Conservation (phyloP, 805 yeast genomes). For the Metschnikowia proteae region DNA sequence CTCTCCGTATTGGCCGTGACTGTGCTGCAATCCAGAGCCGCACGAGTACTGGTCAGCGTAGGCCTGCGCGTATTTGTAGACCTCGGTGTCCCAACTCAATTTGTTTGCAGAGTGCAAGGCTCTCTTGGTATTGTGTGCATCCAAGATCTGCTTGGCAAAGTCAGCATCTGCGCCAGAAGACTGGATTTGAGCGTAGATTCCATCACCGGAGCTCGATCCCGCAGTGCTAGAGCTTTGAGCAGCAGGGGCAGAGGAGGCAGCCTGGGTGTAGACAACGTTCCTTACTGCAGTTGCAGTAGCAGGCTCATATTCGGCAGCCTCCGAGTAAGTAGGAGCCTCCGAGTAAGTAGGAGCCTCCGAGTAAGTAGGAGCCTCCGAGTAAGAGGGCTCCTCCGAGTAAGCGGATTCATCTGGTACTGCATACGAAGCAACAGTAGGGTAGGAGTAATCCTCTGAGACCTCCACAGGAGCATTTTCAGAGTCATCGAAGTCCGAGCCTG, state of each 20-base stretch:
- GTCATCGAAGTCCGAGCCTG: no score
- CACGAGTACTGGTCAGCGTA: conserved; percentile 47
- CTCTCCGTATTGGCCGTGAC: conserved; percentile 19
- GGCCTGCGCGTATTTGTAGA: conserved; percentile 52
- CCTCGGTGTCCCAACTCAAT: conserved; percentile 52
- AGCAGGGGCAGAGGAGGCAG: conserved; percentile 1
- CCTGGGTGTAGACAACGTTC: not conserved
- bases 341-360: no score
- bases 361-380: not conserved
- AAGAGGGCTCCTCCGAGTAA: no score
- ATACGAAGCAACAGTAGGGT: no score
- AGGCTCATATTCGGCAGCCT: not conserved
- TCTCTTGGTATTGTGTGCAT: conserved; percentile 49
- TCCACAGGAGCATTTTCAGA: not conserved
- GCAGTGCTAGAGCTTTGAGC: not conserved
- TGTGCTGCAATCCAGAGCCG: conserved; percentile 21
- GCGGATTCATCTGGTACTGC: no score
- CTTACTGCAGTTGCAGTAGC: not conserved
- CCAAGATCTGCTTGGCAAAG: conserved; percentile 47
- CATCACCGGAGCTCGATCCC: conserved; percentile 9
- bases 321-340: not conserved
- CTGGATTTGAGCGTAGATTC: conserved; percentile 20
- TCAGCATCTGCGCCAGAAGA: conserved; percentile 20
- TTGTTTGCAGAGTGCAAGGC: conserved; percentile 18
- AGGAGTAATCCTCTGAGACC: no score